Base-by-base conservation (phyloP, 768 basidiomycete species). In the Coprinopsis marcescibilis region DNA sequence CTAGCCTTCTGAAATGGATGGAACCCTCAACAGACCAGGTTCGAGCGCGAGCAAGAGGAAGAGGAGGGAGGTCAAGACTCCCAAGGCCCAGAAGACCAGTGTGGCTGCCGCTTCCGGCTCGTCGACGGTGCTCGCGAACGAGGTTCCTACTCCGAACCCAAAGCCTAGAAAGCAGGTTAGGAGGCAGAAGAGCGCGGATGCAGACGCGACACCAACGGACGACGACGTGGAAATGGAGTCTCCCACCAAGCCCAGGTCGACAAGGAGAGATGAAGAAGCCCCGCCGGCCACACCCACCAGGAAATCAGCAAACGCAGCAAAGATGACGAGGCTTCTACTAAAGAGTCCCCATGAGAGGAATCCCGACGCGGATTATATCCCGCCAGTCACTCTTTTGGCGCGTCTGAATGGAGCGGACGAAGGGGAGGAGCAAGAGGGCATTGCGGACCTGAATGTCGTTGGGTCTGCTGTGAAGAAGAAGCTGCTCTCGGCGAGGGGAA, bases 301-400 rank as follows among this genome's bases (percentile, higher is more conserved):
- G n/a, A n/a, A n/a, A n/a, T n/a, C n/a, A n/a, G 25, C 43, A 19
- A 12, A 33, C 52, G 53, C 57, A 55, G 14, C 62, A 52, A 46
- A 62, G 57, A 15, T 63, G 51, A 47, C 60, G 51, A 43, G 55
- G 52, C 49, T 59, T 48, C 13, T 63, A 25, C 40, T 62, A 11
- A 52, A 64, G 43, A 75, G 74, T 3, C 74, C 78, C 0, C 71
- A 76, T 49, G 60, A 59, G n/a, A 38, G 48, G n/a, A 78, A 79
- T 46, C 72, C 71, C 12, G 60, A 73, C 32, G 75, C 77, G 19
- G 73, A 76, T 56, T 78, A 65, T 49, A 52, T 76, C 24, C 73
- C 68, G 11, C 67, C 67, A 3, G 40, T 66, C 2, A 57, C 61
- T 6, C 50, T 57, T 13, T 58, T 50, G 8, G 49, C 10, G 43